phyloP scores from a whole-genome alignment of 345 rosid genomes.

The Brassica rapa region DNA sequence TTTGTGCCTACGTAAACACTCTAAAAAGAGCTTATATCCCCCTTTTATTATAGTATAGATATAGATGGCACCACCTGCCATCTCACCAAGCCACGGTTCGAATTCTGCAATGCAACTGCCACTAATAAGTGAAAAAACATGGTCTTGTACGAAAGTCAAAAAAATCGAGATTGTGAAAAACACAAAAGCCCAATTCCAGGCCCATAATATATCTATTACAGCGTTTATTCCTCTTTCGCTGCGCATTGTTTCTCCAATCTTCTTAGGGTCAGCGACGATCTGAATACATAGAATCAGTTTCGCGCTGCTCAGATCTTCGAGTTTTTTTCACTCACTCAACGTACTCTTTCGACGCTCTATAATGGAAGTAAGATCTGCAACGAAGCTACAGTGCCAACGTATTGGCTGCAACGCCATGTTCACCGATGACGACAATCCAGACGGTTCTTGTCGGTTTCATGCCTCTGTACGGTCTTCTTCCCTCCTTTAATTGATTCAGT shows the following conservation, averaged over 20 bases:
- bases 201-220: neutral
- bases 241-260: constrained; percentile 3
- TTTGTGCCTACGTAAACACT: too few species aligned
- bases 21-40: too few species aligned
- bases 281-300: constrained; percentile 25
- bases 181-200: constrained; percentile 20
- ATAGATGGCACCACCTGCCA: too few species aligned
- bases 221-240: neutral
- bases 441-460: constrained; percentile 83
- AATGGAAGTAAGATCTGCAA: constrained; percentile 48
- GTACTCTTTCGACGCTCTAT: constrained; percentile 1
- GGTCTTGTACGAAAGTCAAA: neutral
- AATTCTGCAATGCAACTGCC: too few species aligned
- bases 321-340: constrained; percentile 3
- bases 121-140: too few species aligned
- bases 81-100: too few species aligned
- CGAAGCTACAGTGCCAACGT: constrained; percentile 74
- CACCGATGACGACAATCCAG: constrained; percentile 82
- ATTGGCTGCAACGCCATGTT: constrained; percentile 84
- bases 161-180: neutral
- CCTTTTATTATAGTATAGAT: too few species aligned
- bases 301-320: constrained; percentile 28
- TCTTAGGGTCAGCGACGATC: constrained; percentile 31
- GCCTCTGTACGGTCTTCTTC: constrained; percentile 53
- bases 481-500: too few species aligned